Base-by-base conservation (phyloP, 768 basidiomycete genomes). In the Boletus sp. region DNA sequence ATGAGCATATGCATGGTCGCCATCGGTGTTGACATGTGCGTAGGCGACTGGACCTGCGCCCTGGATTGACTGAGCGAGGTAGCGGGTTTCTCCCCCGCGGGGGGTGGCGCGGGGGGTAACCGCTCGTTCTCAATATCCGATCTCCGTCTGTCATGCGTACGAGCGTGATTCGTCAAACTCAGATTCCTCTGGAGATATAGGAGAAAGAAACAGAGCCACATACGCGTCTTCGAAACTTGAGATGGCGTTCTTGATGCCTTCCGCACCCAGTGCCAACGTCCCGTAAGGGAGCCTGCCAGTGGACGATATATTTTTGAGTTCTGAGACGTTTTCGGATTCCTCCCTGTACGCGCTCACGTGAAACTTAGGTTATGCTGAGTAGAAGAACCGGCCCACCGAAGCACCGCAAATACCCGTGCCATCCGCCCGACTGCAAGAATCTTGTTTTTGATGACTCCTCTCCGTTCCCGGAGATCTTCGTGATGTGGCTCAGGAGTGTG, bases 241-340 rank as follows among this genome's bases (percentile, higher is more conserved):
- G 57, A 87, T 87, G n/a, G 81, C 80, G 50, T 86, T 79, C 72
- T 85, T 87, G 74, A 88, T 85, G 17, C 83, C 84, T 60, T 87
- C 86, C 1, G 82, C 83, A 21, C 85, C 86, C 27, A 80, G 70
- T 2, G 80, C 84, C 29, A 87, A 70, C 5, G 78, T 77, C 35
- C 80, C 83, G 48, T 71, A 78, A 0, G 84, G 83, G 7, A 83
- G 65, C 55, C 69, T 78, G 23, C 71, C 71, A 6, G 77, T 72
- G 7, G 83, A 79, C 10, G 77, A 73, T 45, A 84, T 75, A 46
- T 74, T 83, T 74, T 85, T 87, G 74, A 88, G 81, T 70, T 88
- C 86, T 6, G 85, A 87, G 1, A 85, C 81, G 25, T 81, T 76
- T 67, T 88, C 86, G n/a, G 84, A 84, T 64, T 88, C 86, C 77